Evolutionary conservation across 2,329 filamentous ascomycete genomes (phyloP), one percentile per base, ranked within the genome.

Genomic region (Didymella pinodella): DNA sequence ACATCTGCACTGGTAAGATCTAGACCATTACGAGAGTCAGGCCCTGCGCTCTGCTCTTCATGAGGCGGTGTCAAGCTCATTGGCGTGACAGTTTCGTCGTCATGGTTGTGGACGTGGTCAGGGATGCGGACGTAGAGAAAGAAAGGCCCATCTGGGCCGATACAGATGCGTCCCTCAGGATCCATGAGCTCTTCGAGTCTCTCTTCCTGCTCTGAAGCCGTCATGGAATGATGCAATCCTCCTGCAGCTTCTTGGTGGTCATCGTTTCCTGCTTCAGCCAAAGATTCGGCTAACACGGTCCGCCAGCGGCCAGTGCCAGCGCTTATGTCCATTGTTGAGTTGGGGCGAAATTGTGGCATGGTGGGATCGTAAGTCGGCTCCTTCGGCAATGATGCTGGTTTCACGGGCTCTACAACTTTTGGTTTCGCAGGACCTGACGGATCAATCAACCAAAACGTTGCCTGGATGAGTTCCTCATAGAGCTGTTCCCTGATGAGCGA

Each of bases 271-370:
- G 6, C 32, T 2, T n/a, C 32, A 7, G 16, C 2, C 16, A 34
- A n/a, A 14, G 32, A 34, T 5, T 36, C 32, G 16, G 16, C 6
- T 6, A n/a, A 4, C 16, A 14, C 32, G 32, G 32, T n/a, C 3
- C 6, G 5, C 16, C 16, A 6, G 32, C 4, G 4, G 5, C 32
- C 32, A 36, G 32, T 36, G 16, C 32, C 32, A 7, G 32, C 16
- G 14, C 32, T 28, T 3, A 66, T 26, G 22, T 73, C 67, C 4
- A 57, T 59, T 5, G 64, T 61, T 31, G 75, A 80, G 63, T 89
- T 85, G n/a, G 88, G 88, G 6, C 86, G 83, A 69, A 90, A 90
- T 66, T 91, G 88, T 8, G 88, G 88, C 74, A 90, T 80, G 0
- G 88, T 90, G 7, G 86, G 86, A 65, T 91, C 89, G 12, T n/a